Evolutionary conservation across 1,284 basidiomycete genomes (phyloP).

Genomic region (Leccinum discolor): DNA sequence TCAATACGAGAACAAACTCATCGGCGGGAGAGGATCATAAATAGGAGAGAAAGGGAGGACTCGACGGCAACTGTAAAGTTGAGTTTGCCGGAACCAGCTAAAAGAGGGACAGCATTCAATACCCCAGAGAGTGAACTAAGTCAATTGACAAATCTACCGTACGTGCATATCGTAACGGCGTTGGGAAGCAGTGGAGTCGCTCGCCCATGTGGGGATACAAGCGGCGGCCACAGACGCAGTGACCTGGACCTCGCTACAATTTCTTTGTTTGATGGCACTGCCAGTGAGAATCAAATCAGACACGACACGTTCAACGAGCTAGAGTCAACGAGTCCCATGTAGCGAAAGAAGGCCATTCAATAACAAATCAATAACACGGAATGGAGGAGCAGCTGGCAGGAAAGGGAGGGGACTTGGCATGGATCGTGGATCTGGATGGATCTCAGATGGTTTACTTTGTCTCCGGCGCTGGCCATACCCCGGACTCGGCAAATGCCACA

Average conservation of each 20-base stretch:
- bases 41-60: conserved; percentile 17
- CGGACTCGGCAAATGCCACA: conserved; percentile 31
- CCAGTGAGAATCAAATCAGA: neutral
- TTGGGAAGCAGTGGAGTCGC: conserved; percentile 9
- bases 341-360: neutral
- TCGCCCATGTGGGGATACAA: conserved; percentile 12
- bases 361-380: conserved; percentile 1
- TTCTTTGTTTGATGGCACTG: neutral
- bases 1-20: conserved; percentile 5
- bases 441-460: conserved; percentile 36
- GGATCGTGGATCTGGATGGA: conserved; percentile 22
- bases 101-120: conserved; percentile 12
- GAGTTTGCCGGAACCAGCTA: conserved; percentile 21
- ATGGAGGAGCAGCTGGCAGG: neutral
- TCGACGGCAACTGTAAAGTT: conserved; percentile 20
- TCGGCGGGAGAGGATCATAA: conserved; percentile 20
- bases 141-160: neutral
- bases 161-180: conserved; percentile 4
- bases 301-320: neutral
- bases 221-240: conserved; percentile 5
- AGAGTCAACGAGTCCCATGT: neutral
- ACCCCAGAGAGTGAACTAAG: neutral
- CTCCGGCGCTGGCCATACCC: conserved; percentile 32
- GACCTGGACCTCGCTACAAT: neutral
- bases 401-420: neutral